These are phyloP conservation scores for Daldinia caldariorum DNA, from an alignment of 495 filamentous ascomycete species.

Conservation along the genomic window DNA sequence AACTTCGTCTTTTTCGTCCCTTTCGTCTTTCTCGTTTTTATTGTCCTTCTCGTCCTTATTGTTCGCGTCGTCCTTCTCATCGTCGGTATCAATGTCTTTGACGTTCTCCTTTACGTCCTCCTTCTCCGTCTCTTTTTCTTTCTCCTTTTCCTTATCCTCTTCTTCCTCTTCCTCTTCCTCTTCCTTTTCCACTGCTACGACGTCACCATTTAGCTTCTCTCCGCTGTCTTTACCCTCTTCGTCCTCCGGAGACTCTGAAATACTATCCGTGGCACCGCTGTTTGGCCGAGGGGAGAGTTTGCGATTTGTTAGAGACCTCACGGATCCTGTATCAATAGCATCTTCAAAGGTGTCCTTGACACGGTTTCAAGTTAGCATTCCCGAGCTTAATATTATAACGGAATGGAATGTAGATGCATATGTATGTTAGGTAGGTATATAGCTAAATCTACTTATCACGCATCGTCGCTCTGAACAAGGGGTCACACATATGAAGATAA, in stretches of 20 bases:
- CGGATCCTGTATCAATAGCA: slow-evolving; percentile 67
- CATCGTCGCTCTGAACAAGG: not conserved
- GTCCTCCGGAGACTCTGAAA: slow-evolving; percentile 37
- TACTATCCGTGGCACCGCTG: slow-evolving; percentile 32
- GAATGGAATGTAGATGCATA: slow-evolving; percentile 11
- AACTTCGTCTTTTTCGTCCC: slow-evolving; percentile 39
- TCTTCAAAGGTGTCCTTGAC: slow-evolving; percentile 81
- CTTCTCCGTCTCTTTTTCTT: slow-evolving; percentile 34
- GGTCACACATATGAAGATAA: slow-evolving; percentile 22
- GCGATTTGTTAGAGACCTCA: slow-evolving; percentile 60
- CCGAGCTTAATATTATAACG: slow-evolving; percentile 1
- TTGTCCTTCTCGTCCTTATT: slow-evolving; percentile 22
- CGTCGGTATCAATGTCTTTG: slow-evolving; percentile 22
- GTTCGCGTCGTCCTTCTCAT: slow-evolving; percentile 34
- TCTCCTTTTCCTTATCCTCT: slow-evolving; percentile 37
- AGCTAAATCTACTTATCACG: not conserved
- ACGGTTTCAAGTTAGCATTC: slow-evolving; percentile 28
- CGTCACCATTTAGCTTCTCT: slow-evolving; percentile 46
- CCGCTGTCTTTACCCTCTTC: slow-evolving; percentile 34
- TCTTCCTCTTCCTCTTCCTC: slow-evolving; percentile 40
- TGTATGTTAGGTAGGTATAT: too few species aligned
- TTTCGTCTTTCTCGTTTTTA: slow-evolving; percentile 40
- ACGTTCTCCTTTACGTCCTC: slow-evolving; percentile 1
- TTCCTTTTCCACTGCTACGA: slow-evolving; percentile 46
- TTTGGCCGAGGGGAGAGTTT: slow-evolving; percentile 55